These are phyloP conservation scores for Torrubiella hemipterigena DNA, from an alignment of 2,329 filamentous ascomycete species.

Conservation along the genomic window DNA sequence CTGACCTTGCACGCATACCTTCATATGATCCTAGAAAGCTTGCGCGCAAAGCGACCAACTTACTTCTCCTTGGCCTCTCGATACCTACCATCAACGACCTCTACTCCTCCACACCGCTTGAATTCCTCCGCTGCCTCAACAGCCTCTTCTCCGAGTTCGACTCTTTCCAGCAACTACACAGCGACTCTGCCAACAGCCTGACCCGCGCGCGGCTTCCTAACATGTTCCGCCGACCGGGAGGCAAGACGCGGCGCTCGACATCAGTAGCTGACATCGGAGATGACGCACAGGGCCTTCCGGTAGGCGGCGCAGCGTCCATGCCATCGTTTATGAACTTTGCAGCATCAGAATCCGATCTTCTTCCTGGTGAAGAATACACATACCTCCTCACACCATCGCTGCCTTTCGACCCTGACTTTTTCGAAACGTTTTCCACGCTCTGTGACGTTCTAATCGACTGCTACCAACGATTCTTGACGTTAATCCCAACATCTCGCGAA, in stretches of 20 bases:
- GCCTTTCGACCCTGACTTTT: slow-evolving; percentile 94
- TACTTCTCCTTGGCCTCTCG: slow-evolving; percentile 83
- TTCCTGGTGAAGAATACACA: slow-evolving; percentile 77
- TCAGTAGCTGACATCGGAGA: slow-evolving; percentile 29
- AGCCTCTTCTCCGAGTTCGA: slow-evolving; percentile 85
- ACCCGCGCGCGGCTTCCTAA: slow-evolving; percentile 69
- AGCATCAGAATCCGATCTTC: slow-evolving; percentile 50
- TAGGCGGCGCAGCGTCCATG: slow-evolving; percentile 18
- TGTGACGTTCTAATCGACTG: slow-evolving; percentile 93
- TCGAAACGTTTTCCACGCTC: slow-evolving; percentile 88
- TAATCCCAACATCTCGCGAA: slow-evolving; percentile 64
- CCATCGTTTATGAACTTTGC: slow-evolving; percentile 43
- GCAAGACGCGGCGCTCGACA: slow-evolving; percentile 44
- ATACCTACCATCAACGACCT: slow-evolving; percentile 84
- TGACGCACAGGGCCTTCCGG: slow-evolving; percentile 14
- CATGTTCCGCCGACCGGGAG: slow-evolving; percentile 61
- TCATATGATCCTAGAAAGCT: slow-evolving; percentile 79
- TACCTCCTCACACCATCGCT: slow-evolving; percentile 83
- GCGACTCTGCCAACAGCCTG: slow-evolving; percentile 61
- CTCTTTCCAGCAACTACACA: slow-evolving; percentile 78
- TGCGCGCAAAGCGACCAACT: slow-evolving; percentile 83
- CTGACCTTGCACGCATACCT: slow-evolving; percentile 68
- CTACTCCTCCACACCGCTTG: slow-evolving; percentile 63
- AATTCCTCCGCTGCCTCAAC: slow-evolving; percentile 81
- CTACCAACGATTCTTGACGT: slow-evolving; percentile 64